These are phyloP conservation scores for Mycena kentingensis DNA, from an alignment of 768 basidiomycete species.

Conservation along the genomic window DNA sequence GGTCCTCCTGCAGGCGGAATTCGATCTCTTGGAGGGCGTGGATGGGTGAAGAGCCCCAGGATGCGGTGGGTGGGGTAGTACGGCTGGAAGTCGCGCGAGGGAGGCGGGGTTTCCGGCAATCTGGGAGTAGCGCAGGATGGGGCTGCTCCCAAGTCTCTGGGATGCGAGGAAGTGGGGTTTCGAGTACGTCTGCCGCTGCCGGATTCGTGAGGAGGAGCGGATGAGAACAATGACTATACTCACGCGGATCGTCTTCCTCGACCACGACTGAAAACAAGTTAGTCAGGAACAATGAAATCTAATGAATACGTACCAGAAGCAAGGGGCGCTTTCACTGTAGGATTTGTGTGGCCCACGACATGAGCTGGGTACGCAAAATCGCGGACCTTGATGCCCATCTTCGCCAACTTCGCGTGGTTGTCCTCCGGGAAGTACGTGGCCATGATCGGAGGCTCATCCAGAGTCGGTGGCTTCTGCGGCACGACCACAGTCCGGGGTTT, in stretches of 20 bases:
- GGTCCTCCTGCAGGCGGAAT: conserved; percentile 12
- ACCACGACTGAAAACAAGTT: neutral
- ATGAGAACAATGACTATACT: neutral
- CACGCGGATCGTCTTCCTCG: neutral
- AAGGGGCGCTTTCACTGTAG: conserved; percentile 2
- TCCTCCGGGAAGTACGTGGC: conserved; percentile 8
- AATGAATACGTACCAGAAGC: conserved; percentile 1
- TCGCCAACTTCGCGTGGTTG: conserved; percentile 3
- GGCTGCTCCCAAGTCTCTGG: conserved; percentile 7
- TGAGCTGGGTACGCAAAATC: conserved; percentile 18
- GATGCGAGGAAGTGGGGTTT: conserved; percentile 15
- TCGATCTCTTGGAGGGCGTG: neutral
- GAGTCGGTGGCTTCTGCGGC: neutral
- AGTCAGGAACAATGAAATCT: neutral
- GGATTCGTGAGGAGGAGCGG: no score
- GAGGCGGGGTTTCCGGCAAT: neutral
- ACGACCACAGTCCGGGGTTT: neutral
- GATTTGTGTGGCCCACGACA: conserved; percentile 7
- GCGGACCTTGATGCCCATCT: conserved; percentile 16
- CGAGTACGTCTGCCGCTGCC: neutral
- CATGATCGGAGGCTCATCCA: neutral
- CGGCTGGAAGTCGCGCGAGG: neutral
- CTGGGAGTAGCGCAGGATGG: conserved; percentile 6
- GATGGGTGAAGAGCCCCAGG: conserved; percentile 1
- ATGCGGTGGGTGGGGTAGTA: conserved; percentile 14